phyloP scores from a whole-genome alignment of 2,329 filamentous ascomycete species.

The Chaetomium strumarium region DNA sequence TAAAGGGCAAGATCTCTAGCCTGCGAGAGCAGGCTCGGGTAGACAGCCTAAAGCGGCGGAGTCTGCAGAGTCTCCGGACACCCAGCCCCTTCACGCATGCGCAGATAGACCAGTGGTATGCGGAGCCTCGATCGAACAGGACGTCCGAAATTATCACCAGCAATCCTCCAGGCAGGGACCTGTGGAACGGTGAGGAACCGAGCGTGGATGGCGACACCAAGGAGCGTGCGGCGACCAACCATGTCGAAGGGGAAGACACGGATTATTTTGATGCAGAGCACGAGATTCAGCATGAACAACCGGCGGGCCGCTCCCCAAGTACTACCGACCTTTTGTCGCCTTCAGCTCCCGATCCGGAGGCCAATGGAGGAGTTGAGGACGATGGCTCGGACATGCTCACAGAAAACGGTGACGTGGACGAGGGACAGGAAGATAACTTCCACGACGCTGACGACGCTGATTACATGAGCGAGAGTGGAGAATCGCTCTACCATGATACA shows the following conservation, averaged over 20 bases:
- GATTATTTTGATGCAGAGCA: slow-evolving; percentile 27
- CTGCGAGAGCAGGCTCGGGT: slow-evolving; percentile 72
- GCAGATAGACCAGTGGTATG: slow-evolving; percentile 48
- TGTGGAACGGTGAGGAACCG: slow-evolving; percentile 29
- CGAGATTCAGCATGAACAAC: slow-evolving; percentile 23
- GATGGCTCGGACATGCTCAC: slow-evolving; percentile 36
- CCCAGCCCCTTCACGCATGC: slow-evolving; percentile 76
- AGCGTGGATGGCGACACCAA: slow-evolving; percentile 27
- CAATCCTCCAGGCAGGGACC: slow-evolving; percentile 18
- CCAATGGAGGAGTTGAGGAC: slow-evolving; percentile 31
- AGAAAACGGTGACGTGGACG: slow-evolving; percentile 33
- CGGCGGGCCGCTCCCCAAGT: slow-evolving; percentile 6
- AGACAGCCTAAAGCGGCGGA: slow-evolving; percentile 71
- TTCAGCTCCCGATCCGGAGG: slow-evolving; percentile 18
- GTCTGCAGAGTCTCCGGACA: slow-evolving; percentile 67
- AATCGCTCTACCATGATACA: slow-evolving; percentile 58
- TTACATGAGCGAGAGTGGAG: slow-evolving; percentile 56
- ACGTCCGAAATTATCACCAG: slow-evolving; percentile 14
- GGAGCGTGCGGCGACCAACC: slow-evolving; percentile 10
- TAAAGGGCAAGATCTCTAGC: slow-evolving; percentile 79
- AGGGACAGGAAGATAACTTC: slow-evolving; percentile 28
- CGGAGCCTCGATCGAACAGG: slow-evolving; percentile 28
- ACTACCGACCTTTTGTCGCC: slow-evolving; percentile 8
- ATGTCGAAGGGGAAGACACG: slow-evolving; percentile 27
- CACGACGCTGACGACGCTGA: slow-evolving; percentile 33